These are phyloP conservation scores for Globisporangium recalcitrans DNA, from an alignment of 352 stramenopile genomes.

Conservation along the genomic window DNA sequence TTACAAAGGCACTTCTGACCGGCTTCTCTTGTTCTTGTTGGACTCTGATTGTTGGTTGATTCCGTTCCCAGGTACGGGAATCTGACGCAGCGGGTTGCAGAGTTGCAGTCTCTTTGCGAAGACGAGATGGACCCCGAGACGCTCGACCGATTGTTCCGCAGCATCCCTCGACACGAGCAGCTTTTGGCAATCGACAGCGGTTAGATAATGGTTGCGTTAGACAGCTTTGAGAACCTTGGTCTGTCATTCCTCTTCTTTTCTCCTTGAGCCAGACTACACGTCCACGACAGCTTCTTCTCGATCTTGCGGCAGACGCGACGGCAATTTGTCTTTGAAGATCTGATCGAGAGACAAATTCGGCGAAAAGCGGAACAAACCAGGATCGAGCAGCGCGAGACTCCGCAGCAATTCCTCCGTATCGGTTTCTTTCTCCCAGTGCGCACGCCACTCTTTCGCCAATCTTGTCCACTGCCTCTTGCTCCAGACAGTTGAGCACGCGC, in stretches of 20 bases:
- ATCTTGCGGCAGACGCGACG: slow-evolving; percentile 56
- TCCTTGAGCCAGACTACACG: slow-evolving; percentile 27
- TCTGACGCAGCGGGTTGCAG: slow-evolving; percentile 31
- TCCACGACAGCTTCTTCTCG: slow-evolving; percentile 69
- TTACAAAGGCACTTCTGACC: not conserved
- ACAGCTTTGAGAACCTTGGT: not conserved
- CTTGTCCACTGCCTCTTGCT: slow-evolving; percentile 42
- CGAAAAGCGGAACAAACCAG: slow-evolving; percentile 22
- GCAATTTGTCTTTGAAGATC: slow-evolving; percentile 74
- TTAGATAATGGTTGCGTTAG: not conserved
- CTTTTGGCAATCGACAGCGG: slow-evolving; percentile 11
- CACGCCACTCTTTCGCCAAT: slow-evolving; percentile 41
- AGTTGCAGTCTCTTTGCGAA: slow-evolving; percentile 39
- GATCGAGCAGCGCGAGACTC: slow-evolving; percentile 26
- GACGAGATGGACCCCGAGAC: slow-evolving; percentile 28
- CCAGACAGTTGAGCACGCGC: slow-evolving; percentile 26
- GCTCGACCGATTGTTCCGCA: slow-evolving; percentile 44
- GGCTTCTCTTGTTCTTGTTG: not conserved
- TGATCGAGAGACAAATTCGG: slow-evolving; percentile 45
- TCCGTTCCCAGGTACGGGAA: slow-evolving; percentile 29
- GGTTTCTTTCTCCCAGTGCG: slow-evolving; percentile 43
- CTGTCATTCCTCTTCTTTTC: not conserved
- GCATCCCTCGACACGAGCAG: slow-evolving; percentile 37
- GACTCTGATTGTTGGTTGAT: not conserved
- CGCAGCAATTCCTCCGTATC: slow-evolving; percentile 28